Evolutionary conservation across 2,329 filamentous ascomycete genomes (phyloP), one percentile per base, ranked within the genome.

Genomic region (Cytospora piceae): DNA sequence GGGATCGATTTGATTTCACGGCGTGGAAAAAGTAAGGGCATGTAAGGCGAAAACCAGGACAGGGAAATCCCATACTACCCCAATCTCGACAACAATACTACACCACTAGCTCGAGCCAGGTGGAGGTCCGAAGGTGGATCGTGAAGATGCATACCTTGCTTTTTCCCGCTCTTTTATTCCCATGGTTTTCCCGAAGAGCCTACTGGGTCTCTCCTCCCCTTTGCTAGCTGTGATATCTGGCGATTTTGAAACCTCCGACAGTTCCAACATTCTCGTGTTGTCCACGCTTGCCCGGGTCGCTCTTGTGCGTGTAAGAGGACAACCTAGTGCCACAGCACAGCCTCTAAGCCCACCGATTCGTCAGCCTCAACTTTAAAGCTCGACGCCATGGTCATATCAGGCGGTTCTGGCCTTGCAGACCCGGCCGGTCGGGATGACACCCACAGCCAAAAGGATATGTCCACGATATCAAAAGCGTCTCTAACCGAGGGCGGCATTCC

Each of bases 141-240:
- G 11, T 49, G n/a, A 42, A 42, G 39, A 20, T 42, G 39, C 39
- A 20, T 42, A 15, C 7, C 9, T 49, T 49, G n/a, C 20, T 24
- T 12, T 49, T 49, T 20, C n/a, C 46, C 46, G 11, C 9, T 52
- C 8, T 27, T 27, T 64, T 55, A 60, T 60, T 64, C 29, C 56
- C 62, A 64, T 17, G 34, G 49, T 60, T 32, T 37, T 9, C 56
- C 49, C 49, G 51, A 20, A 24, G 12, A 15, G 31, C 29, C 15
- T 24, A 20, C 54, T 29, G 37, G 20, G 20, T 22, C 20, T 32
- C 29, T 58, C 24, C 17, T 31, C 42, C 17, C 14, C 52, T 31
- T 29, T 29, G 14, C n/a, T 5, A 32, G 24, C 39, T 42, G 17
- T 14, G 15, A 42, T 42, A 42, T n/a, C 20, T 24, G 20, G 7